Base-by-base conservation (phyloP, 768 basidiomycete genomes). In the Pleurotus eryngii region DNA sequence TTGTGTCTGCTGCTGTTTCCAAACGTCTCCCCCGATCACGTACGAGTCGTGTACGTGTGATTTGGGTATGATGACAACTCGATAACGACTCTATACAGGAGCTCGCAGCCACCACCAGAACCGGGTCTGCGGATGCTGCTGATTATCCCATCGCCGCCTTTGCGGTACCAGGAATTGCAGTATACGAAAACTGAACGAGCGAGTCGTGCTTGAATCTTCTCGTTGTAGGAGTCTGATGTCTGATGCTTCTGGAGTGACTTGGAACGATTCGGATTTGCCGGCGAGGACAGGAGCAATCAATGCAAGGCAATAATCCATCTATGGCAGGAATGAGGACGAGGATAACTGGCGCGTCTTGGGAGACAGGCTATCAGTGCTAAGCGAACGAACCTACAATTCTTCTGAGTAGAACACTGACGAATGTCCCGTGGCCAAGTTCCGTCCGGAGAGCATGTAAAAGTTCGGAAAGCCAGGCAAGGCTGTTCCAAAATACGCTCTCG, bases 381-480 rank as follows among this genome's bases (percentile, higher is more conserved):
- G 4, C 30, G 9, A 11, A 40, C 62, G 11, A 17, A 75, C 78
- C 68, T 79, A 76, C 14, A 68, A 60, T 59, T 80, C 80, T 35
- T 73, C 70, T 27, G 69, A 70, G 62, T 73, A 77, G 11, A 79
- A 60, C 17, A 77, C 70, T 12, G 78, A 79, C 3, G 73, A 75
- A 61, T 79, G 73, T 2, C 77, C 79, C 26, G 78, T 76, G 5
- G 63, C 62, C 3, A 71, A 74, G 60, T 81, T 81, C 0, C 79
- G 77, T 26, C 79, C 80, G 20, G 66, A 61, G 5, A 80, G 54
- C 4, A 70, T 64, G 61, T 67, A 79, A 56, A 77, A 72, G 59
- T 81, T 81, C 0, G 80, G 80, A 61, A 81, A 81, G 9, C 72
- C 73, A 27, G 79, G 76, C 3, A 76, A 57, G 4, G 70, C 67